Base-by-base conservation (phyloP, 225 moss, liverwort and hornwort genomes). In the Antitrichia curtipendula region DNA sequence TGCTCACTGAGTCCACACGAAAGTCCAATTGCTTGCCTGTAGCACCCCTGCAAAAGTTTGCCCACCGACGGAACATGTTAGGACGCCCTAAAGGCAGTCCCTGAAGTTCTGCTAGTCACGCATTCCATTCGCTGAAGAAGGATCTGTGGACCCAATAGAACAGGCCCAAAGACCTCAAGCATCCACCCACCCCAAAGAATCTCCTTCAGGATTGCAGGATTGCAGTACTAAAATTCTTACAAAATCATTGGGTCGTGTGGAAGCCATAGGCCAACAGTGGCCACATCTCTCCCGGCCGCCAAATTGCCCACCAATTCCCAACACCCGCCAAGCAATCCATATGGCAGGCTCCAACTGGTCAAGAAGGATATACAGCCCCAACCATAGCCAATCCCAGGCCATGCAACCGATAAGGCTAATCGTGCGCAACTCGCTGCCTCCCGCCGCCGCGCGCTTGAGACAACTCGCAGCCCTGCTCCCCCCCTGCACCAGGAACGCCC, bases 321-420 rank as follows among this genome's bases (percentile, higher is more conserved):
- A n/a, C n/a, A n/a, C n/a, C n/a, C n/a, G n/a, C n/a, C n/a, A 16
- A 16, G n/a, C 24, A 34, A 3, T 63, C 81, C 81, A 91, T 82
- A 13, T 91, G 91, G 91, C 89, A 21, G 31, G 47, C 32, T 2
- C 2, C 3, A 6, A 89, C 23, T 81, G 79, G 83, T 2, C 23
- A 1, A 36, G 6, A 17, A 3, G 62, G 90, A 90, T 92, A 81
- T 3, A 75, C 27, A 68, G 38, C 21, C 34, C 49, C 6, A 19
- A 60, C 10, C 40, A 16, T 14, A 74, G 13, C 92, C 90, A 92
- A 92, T 90, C 84, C 80, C 40, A 2, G 47, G 68, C 70, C 52
- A 21, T 7, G 76, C 5, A 86, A 50, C 70, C 71, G 90, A 92
- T 92, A 90, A 90, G 88, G 68, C 28, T 2, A 40, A 88, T 91